Evolutionary conservation across 2,329 filamentous ascomycete species (phyloP), one percentile per base, ranked within the genome.

Genomic region (Pseudogymnoascus sp.): DNA sequence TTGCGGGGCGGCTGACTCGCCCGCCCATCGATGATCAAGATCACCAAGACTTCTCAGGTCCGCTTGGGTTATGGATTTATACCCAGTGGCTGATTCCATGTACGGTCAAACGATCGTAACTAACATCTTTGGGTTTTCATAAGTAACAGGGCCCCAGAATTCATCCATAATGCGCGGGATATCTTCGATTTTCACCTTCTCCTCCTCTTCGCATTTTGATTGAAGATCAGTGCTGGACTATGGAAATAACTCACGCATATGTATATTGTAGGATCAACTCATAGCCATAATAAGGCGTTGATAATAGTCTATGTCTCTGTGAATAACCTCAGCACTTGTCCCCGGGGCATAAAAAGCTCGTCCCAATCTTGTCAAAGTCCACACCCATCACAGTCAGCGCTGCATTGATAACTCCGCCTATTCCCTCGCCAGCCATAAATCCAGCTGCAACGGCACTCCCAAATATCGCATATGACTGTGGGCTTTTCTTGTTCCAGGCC

Each of bases 361-460:
- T 57, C n/a, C 51, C 51, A 34, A 57, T 57, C 28, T 57, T 57
- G 51, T 57, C 28, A 4, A 57, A 57, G 28, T 57, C 51, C 51
- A 57, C 51, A 13, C 51, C 51, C n/a, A 57, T 57, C 28, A 57
- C 51, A 8, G 51, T 57, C n/a, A 68, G 65, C 57, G 67, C 43
- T n/a, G 67, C 67, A 39, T 67, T 68, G 39, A 68, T 34, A 60
- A 68, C 66, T 61, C 67, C 67, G 45, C 67, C 67, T 39, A 68
- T 67, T 63, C 67, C 67, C 61, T 68, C 67, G 45, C 67, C 67
- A 25, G 67, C 67, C 60, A 68, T 68, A 43, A 68, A 66, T 10
- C 67, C 67, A 28, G 67, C 66, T 13, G 67, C 67, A 37, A 68
- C 36, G 3, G 67, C 65, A 21, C 64, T 66, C 37, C 67, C 64